These are phyloP conservation scores for Kurtzmaniella cleridarum DNA, from an alignment of 805 yeast genomes.

Conservation along the genomic window DNA sequence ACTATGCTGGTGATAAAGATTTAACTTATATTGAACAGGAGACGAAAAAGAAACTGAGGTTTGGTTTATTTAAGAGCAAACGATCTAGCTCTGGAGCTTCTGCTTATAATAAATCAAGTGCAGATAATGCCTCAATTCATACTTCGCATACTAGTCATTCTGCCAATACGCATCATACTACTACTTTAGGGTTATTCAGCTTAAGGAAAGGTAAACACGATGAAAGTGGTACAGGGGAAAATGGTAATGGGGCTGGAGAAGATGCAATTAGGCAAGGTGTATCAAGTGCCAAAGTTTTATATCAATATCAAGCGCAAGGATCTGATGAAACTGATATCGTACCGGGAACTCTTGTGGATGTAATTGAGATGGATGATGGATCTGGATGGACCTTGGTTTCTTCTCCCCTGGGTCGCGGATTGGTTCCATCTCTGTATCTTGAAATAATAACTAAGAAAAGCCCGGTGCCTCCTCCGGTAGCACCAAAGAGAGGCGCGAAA, in stretches of 20 bases:
- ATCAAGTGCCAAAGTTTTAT: constrained; percentile 48
- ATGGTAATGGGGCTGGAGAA: constrained; percentile 5
- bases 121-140: constrained; percentile 24
- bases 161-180: constrained; percentile 22
- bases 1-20: constrained; percentile 74
- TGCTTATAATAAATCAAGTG: constrained; percentile 9
- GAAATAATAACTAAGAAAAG: constrained; percentile 28
- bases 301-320: constrained; percentile 62
- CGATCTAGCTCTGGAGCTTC: constrained; percentile 10
- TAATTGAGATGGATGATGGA: constrained; percentile 73
- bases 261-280: constrained; percentile 7
- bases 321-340: constrained; percentile 65
- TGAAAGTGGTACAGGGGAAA: constrained; percentile 16
- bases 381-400: constrained; percentile 83
- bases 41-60: constrained; percentile 49
- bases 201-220: constrained; percentile 29
- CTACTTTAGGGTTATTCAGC: constrained; percentile 30
- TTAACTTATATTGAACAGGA: constrained; percentile 51
- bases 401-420: constrained; percentile 51
- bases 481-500: constrained; percentile 71
- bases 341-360: constrained; percentile 55
- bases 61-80: constrained; percentile 45
- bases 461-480: constrained; percentile 34
- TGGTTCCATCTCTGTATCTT: constrained; percentile 82
- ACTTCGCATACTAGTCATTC: constrained; percentile 24